phyloP scores from a whole-genome alignment of 768 basidiomycete genomes.

The Pleurotus giganteus region DNA sequence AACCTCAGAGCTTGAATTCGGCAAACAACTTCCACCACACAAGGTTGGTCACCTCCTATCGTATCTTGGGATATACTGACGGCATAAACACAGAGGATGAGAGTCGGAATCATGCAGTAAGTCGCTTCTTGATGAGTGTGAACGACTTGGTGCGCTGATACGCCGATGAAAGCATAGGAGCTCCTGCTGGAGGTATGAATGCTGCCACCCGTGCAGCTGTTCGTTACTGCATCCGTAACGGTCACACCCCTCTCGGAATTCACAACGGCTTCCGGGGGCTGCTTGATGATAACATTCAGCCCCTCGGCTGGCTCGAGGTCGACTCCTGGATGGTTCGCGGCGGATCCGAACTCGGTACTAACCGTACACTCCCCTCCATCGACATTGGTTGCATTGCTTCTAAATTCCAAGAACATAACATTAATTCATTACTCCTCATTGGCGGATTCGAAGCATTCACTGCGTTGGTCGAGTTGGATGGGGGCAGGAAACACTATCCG shows the following conservation, averaged over 20 bases:
- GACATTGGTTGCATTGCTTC: slow-evolving; percentile 89
- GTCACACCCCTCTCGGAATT: slow-evolving; percentile 89
- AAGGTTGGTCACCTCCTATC: slow-evolving; percentile 33
- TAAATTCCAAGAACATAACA: slow-evolving; percentile 81
- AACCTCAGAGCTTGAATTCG: slow-evolving; percentile 61
- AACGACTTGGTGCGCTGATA: background rate
- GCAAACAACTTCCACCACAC: slow-evolving; percentile 47
- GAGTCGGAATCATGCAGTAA: slow-evolving; percentile 83
- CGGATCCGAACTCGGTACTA: slow-evolving; percentile 97
- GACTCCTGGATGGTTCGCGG: slow-evolving; percentile 96
- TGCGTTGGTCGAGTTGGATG: slow-evolving; percentile 73
- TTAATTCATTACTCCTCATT: slow-evolving; percentile 84
- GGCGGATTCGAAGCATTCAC: slow-evolving; percentile 97
- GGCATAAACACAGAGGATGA: slow-evolving; percentile 55
- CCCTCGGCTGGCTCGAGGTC: slow-evolving; percentile 94
- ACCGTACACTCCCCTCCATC: slow-evolving; percentile 80
- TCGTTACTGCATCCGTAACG: slow-evolving; percentile 88
- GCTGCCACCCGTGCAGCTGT: slow-evolving; percentile 94
- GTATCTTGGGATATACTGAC: slow-evolving; percentile 11
- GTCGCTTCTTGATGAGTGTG: slow-evolving; percentile 21
- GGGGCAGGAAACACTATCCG: slow-evolving; percentile 80
- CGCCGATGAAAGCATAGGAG: slow-evolving; percentile 70
- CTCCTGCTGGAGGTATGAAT: slow-evolving; percentile 98
- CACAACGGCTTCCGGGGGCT: slow-evolving; percentile 97
- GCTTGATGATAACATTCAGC: slow-evolving; percentile 82